These are phyloP conservation scores for Evansstolkia leycettana DNA, from an alignment of 495 filamentous ascomycete species.

Conservation along the genomic window DNA sequence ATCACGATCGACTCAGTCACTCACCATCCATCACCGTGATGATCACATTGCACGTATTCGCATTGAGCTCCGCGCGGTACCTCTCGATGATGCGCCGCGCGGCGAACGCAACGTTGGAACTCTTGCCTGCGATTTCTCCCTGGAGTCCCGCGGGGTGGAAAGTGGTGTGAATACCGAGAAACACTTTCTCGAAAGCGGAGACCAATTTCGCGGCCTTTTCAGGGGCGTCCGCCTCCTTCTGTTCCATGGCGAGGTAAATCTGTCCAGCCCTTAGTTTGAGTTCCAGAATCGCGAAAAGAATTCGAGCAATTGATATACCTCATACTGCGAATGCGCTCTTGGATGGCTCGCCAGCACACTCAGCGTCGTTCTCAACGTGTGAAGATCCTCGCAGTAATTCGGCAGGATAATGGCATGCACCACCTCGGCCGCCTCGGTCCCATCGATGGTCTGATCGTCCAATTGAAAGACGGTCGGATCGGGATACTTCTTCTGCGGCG, in stretches of 20 bases:
- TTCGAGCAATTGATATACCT: conserved; percentile 29
- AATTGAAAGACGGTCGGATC: conserved; percentile 5
- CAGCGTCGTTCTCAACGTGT: conserved; percentile 50
- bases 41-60: conserved; percentile 43
- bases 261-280: no score
- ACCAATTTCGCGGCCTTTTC: conserved; percentile 42
- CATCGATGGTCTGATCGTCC: conserved; percentile 1
- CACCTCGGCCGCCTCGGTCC: conserved; percentile 18
- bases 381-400: conserved; percentile 57
- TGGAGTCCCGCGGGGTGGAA: conserved; percentile 48
- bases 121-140: conserved; percentile 53
- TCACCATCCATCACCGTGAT: conserved; percentile 59
- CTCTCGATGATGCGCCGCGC: conserved; percentile 47
- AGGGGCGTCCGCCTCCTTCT: conserved; percentile 39
- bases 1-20: no score
- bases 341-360: conserved; percentile 54
- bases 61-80: conserved; percentile 26
- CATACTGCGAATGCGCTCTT: conserved; percentile 48
- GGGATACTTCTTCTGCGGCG: conserved; percentile 2
- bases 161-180: conserved; percentile 47
- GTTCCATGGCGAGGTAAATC: conserved; percentile 64
- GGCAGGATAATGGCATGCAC: conserved; percentile 56
- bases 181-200: conserved; percentile 42
- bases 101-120: conserved; percentile 56
- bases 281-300: no score